phyloP scores from a whole-genome alignment of 257 asterid species.

The Nicotiana tabacum region DNA sequence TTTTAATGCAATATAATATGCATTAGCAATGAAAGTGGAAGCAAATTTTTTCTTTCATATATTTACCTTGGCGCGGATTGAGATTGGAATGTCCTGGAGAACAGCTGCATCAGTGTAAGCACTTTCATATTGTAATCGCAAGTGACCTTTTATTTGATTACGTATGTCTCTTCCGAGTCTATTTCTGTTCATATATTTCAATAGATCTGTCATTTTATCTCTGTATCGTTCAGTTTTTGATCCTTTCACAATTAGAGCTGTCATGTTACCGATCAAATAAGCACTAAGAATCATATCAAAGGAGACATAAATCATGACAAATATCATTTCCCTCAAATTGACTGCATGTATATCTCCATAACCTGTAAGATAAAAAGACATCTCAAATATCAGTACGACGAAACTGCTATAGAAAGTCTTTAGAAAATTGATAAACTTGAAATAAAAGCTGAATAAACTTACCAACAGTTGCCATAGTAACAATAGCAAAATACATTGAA shows the following conservation, averaged over 20 bases:
- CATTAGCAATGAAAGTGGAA: neutral
- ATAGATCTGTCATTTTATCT: conserved; percentile 78
- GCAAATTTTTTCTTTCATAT: neutral
- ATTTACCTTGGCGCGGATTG: conserved; percentile 81
- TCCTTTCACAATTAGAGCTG: conserved; percentile 92
- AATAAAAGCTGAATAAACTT: conserved; percentile 18
- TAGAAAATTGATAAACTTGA: neutral
- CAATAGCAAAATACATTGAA: conserved; percentile 83
- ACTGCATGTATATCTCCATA: conserved; percentile 98
- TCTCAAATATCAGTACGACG: neutral
- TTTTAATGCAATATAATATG: neutral
- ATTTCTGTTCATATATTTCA: conserved; percentile 78
- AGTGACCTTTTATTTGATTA: conserved; percentile 81
- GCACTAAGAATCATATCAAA: conserved; percentile 95
- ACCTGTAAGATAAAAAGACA: conserved; percentile 33
- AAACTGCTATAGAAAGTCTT: neutral
- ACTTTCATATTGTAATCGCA: conserved; percentile 87
- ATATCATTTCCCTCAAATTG: conserved; percentile 87
- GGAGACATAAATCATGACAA: conserved; percentile 82
- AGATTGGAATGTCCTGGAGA: conserved; percentile 82
- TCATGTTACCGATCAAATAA: conserved; percentile 95
- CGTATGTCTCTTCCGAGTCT: conserved; percentile 66
- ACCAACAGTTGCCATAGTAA: conserved; percentile 98
- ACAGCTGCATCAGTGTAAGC: conserved; percentile 69
- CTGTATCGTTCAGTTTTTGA: conserved; percentile 85